Base-by-base conservation (phyloP, 1,284 basidiomycete species). In the Abortiporus biennis region DNA sequence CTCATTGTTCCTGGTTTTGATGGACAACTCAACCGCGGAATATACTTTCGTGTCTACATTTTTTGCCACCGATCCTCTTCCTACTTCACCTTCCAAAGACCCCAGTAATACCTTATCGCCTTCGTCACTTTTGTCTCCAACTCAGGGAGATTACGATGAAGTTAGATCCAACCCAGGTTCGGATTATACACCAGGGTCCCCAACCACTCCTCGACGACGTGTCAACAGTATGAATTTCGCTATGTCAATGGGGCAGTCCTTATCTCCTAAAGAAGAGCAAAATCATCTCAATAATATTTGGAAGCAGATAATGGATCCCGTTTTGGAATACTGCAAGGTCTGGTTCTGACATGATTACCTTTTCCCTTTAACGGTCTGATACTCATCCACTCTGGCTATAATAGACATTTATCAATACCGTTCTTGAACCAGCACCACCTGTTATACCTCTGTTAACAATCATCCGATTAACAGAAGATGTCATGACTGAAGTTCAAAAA, bases 1-100 rank as follows among this genome's bases (percentile, higher is more conserved):
- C 16, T 95, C 93, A 0, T 67, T 92, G 32, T 64, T 91, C 44
- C 69, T 97, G 35, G 92, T 95, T 35, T 77, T 97, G 44, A 82
- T 94, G 75, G 92, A 96, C 67, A 97, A 97, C 56, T 84, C 87
- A 1, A 86, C 86, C 1, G 79, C 91, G 29, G 93, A 97, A 63
- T 94, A 93, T 61, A 74, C 81, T 1, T 97, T 97, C 55, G 65
- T 95, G 34, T 77, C 80, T 3, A 67, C 78, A 0, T 97, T 97
- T 68, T 97, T 96, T 64, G 66, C 71, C 9, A 53, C 61, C 0
- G 71, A 68, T 50, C 57, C 64, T 3, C 61, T 54, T 21, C 47
- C 29, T 15, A 51, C 27, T 54, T 43, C 39, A 50, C 12, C 57
- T 61, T 27, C 31, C 17, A 53, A 57, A 31, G 71, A 72, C 30